A percentile compares a stretch with the other conserved stretches of the same genome.
phyloP scores from a whole-genome alignment of 2,329 filamentous ascomycete genomes.

The Diplocarpon rosae region DNA sequence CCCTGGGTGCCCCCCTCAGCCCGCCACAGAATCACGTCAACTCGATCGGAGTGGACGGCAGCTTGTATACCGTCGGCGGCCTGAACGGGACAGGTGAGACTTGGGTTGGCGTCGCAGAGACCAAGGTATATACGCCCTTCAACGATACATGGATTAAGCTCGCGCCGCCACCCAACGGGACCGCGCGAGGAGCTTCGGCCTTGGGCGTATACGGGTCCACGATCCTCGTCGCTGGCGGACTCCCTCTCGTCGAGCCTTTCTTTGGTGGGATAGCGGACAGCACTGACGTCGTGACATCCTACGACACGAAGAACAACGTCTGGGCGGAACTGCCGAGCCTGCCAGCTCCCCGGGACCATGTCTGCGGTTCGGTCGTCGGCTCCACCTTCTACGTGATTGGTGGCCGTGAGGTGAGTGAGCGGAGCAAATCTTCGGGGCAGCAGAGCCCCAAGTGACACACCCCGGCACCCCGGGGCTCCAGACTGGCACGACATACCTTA shows the following conservation, averaged over 20 bases:
- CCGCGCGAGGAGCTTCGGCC: constrained; percentile 25
- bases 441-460: too few species aligned
- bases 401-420: not conserved
- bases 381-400: constrained; percentile 28
- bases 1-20: too few species aligned
- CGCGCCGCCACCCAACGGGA: constrained; percentile 20
- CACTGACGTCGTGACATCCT: constrained; percentile 22
- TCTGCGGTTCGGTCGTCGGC: constrained; percentile 23
- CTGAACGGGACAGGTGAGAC: constrained; percentile 12
- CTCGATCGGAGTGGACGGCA: constrained; percentile 27
- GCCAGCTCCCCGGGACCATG: constrained; percentile 30
- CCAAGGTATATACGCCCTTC: constrained; percentile 9
- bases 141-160: constrained; percentile 15
- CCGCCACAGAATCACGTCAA: constrained; percentile 30
- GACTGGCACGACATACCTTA: too few species aligned
- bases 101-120: not conserved
- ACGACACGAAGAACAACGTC: constrained; percentile 20
- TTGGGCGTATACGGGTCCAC: constrained; percentile 25
- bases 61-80: constrained; percentile 32
- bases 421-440: too few species aligned
- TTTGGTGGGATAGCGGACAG: not conserved
- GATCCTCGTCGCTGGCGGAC: constrained; percentile 31
- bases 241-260: constrained; percentile 15
- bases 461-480: too few species aligned
- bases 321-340: constrained; percentile 27